Evolutionary conservation across 108 stramenopile species (phyloP).

Genomic region (Nitzschia palea): DNA sequence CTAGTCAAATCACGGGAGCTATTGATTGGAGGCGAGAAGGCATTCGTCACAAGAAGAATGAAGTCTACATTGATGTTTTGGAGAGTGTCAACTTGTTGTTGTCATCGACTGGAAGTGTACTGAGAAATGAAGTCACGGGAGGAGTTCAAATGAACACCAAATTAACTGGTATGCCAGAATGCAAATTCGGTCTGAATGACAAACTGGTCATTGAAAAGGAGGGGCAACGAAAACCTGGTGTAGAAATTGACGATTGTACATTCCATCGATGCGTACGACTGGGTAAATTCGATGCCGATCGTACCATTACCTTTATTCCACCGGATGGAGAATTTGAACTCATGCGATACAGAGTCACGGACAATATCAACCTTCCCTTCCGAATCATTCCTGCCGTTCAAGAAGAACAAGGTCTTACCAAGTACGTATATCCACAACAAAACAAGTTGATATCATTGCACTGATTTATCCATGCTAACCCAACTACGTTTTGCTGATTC

Average conservation of each 20-base stretch:
- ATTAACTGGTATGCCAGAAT: slow-evolving; percentile 98
- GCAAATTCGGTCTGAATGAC: slow-evolving; percentile 99
- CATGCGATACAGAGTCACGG: slow-evolving; percentile 97
- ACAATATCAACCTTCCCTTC: slow-evolving; percentile 95
- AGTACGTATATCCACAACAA: slow-evolving; percentile 46
- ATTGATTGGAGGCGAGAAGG: slow-evolving; percentile 99
- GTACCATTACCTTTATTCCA: slow-evolving; percentile 99
- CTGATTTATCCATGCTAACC: not conserved
- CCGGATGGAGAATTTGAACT: slow-evolving; percentile 99
- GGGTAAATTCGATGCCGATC: slow-evolving; percentile 99
- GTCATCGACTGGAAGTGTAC: slow-evolving; percentile 84
- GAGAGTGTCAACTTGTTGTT: slow-evolving; percentile 96
- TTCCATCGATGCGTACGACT: slow-evolving; percentile 97
- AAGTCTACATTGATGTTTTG: slow-evolving; percentile 98
- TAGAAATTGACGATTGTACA: slow-evolving; percentile 98
- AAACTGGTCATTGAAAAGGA: slow-evolving; percentile 99
- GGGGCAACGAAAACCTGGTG: slow-evolving; percentile 80
- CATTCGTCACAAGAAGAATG: slow-evolving; percentile 98
- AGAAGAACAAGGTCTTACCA: slow-evolving; percentile 89
- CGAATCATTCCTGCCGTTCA: slow-evolving; percentile 96
- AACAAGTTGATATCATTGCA: not conserved
- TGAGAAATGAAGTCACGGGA: slow-evolving; percentile 95
- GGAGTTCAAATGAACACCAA: slow-evolving; percentile 97
- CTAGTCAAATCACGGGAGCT: slow-evolving; percentile 97
- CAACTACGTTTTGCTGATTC: not conserved